Conservation (phyloP, 768 basidiomycete genomes). For the Tulasnella sp. region DNA sequence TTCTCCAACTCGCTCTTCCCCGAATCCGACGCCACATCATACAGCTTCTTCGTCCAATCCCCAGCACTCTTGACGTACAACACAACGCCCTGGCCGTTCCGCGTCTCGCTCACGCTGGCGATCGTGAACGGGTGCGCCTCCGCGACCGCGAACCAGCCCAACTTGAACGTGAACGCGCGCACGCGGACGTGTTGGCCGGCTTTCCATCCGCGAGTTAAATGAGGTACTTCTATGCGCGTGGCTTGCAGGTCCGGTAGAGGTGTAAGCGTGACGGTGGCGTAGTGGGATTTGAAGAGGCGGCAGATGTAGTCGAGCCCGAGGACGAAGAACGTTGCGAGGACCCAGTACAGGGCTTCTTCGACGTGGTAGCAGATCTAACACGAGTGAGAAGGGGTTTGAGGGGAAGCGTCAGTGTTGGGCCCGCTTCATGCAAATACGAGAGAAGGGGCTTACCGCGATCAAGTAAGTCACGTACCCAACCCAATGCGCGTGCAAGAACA, state of each 20-base stretch:
- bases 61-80: constrained; percentile 24
- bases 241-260: constrained; percentile 61
- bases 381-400: constrained; percentile 28
- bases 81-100: constrained; percentile 49
- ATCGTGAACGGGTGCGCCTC: constrained; percentile 82
- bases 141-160: constrained; percentile 41
- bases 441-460: constrained; percentile 49
- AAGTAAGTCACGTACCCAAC: constrained; percentile 52
- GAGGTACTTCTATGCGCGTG: constrained; percentile 24
- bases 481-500: constrained; percentile 62
- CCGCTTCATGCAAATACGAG: background rate
- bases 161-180: constrained; percentile 40
- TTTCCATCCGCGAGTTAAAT: constrained; percentile 23
- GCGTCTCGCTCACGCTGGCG: constrained; percentile 52
- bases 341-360: constrained; percentile 49
- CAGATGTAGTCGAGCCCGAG: constrained; percentile 51
- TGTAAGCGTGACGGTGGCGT: constrained; percentile 54
- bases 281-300: constrained; percentile 60
- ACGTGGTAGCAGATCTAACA: constrained; percentile 45
- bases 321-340: constrained; percentile 48
- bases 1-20: background rate
- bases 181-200: constrained; percentile 72
- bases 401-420: background rate
- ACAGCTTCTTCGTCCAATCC: constrained; percentile 25
- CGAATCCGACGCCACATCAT: constrained; percentile 40